Base-by-base conservation (phyloP, 345 rosid genomes). In the Reutealis trisperma region DNA sequence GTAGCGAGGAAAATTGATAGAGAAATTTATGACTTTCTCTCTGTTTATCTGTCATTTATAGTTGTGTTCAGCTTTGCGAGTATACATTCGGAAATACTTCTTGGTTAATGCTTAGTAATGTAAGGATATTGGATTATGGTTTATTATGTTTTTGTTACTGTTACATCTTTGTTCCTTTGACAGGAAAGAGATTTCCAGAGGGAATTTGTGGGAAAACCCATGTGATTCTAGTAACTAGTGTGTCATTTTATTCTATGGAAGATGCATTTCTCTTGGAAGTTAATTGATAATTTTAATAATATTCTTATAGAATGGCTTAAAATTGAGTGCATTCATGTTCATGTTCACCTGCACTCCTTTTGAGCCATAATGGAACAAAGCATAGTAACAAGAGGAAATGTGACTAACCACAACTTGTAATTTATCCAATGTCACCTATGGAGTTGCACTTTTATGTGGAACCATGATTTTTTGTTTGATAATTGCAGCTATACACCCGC, bases 401-500 rank as follows among this genome's bases (percentile, higher is more conserved):
- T 19, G 59, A 54, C 59, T 54, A 54, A 54, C 59, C 59, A 15
- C 19, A 15, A 52, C 12, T 13, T 15, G 13, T 52, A 52, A 15
- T 52, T 15, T 52, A 15, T 13, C 57, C 19, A 52, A 52, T 52
- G 19, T 15, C 19, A 15, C 19, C 57, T 15, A 52, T 51, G 55
- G 51, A 12, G 55, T 14, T 51, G 55, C 55, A 11, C 22, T 61
- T 61, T 62, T n/a, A 2, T 16, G 16, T 65, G 12, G 6, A 37
- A 65, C 59, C 19, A 19, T 14, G 18, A 24, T 16, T 37, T 32
- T 21, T 77, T 15, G 62, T 62, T 65, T 11, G 55, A 37, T 41
- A 27, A 66, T 60, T 74, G 80, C 88, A 95, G 98, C 74, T 95
- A 45, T 81, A 85, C 68, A 88, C 86, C 22, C 88, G 90, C 67